phyloP scores from a whole-genome alignment of 2,329 filamentous ascomycete species.

The Elsinoe arachidis region DNA sequence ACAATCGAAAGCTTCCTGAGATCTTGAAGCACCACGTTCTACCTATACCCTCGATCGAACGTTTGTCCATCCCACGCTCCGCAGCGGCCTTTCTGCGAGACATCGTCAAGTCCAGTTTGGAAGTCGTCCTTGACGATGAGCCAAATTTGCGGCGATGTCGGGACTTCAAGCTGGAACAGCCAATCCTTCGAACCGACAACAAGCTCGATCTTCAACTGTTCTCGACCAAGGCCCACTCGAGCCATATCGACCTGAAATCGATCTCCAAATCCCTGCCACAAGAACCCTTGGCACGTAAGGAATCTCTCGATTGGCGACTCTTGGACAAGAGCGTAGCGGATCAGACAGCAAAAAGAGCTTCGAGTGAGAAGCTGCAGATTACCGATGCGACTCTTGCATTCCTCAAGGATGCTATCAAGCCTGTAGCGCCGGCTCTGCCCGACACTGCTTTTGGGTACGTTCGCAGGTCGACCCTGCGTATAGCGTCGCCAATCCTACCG shows the following conservation, averaged over 20 bases:
- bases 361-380: conserved; percentile 32
- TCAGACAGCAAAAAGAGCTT: conserved; percentile 16
- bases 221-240: conserved; percentile 5
- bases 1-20: not conserved
- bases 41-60: not conserved
- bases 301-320: conserved; percentile 34
- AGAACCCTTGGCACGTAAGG: conserved; percentile 28
- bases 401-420: conserved; percentile 18
- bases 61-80: conserved; percentile 23
- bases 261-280: not conserved
- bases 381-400: conserved; percentile 22
- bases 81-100: conserved; percentile 19
- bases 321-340: conserved; percentile 16
- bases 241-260: no score
- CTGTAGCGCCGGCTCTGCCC: not conserved
- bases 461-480: not conserved
- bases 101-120: conserved; percentile 14
- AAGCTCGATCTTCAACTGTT: conserved; percentile 31
- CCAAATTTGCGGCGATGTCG: not conserved
- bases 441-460: not conserved
- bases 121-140: conserved; percentile 10
- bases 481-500: conserved; percentile 43
- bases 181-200: conserved; percentile 38
- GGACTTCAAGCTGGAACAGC: conserved; percentile 36
- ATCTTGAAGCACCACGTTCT: not conserved